Percentiles rank a stretch among this genome's conserved stretches.
Evolutionary conservation across 2,329 filamentous ascomycete species (phyloP).

Genomic region (Aspergillus sp.): DNA sequence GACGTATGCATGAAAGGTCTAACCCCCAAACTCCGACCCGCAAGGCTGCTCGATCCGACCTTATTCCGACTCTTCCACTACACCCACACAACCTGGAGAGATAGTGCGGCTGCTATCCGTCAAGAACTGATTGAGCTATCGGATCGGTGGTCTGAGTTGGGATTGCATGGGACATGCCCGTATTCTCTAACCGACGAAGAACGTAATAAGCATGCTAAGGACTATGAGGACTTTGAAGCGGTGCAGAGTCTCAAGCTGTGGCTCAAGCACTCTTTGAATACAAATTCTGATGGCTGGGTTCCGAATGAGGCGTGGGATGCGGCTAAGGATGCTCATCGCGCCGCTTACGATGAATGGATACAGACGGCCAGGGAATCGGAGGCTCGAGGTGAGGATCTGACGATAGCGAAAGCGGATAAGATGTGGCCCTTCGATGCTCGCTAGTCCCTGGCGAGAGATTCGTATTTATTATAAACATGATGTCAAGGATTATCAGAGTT

Average conservation of each 20-base stretch:
- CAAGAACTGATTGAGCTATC: conserved; percentile 36
- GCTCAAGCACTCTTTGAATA: conserved; percentile 28
- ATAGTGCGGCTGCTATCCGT: conserved; percentile 28
- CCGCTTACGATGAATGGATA: conserved; percentile 34
- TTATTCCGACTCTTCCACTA: conserved; percentile 37
- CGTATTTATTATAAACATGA: no score
- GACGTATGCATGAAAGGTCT: conserved; percentile 27
- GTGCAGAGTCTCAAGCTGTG: conserved; percentile 32
- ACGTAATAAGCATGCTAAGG: conserved; percentile 23
- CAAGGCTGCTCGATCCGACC: conserved; percentile 28
- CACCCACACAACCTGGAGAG: conserved; percentile 32
- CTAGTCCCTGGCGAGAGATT: no score
- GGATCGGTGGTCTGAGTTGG: conserved; percentile 27
- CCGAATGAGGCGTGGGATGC: conserved; percentile 33
- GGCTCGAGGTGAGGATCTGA: no score
- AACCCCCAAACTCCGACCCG: conserved; percentile 27
- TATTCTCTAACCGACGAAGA: conserved; percentile 29
- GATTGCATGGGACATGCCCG: conserved; percentile 27
- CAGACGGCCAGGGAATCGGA: no score
- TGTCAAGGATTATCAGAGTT: no score
- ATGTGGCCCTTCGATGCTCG: no score
- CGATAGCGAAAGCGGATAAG: no score
- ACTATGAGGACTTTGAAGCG: conserved; percentile 36
- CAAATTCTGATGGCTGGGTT: conserved; percentile 36
- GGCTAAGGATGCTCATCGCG: conserved; percentile 29